phyloP scores from a whole-genome alignment of 148 eudicot species.

The Fallopia convolvulus region DNA sequence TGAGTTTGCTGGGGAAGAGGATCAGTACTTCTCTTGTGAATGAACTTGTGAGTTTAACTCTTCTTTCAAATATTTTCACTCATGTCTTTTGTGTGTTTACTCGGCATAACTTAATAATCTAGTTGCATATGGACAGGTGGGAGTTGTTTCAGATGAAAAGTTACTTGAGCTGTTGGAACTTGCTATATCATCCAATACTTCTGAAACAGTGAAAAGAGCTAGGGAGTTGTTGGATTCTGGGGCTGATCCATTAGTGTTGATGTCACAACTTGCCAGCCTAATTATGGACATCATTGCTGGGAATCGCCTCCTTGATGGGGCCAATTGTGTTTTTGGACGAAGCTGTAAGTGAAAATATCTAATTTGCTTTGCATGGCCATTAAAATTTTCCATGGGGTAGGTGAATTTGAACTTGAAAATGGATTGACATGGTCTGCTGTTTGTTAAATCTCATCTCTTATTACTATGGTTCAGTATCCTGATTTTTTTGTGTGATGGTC shows the following conservation, averaged over 20 bases:
- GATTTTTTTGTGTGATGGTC: background rate
- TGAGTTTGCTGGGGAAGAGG: constrained; percentile 83
- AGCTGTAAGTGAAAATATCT: constrained; percentile 46
- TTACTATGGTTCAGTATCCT: background rate
- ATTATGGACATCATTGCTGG: constrained; percentile 96
- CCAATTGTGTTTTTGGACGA: constrained; percentile 45
- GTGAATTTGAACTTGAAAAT: background rate
- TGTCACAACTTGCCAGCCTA: constrained; percentile 84
- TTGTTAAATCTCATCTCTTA: background rate
- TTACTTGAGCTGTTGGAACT: constrained; percentile 78
- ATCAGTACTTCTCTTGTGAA: constrained; percentile 83
- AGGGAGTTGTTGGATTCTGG: constrained; percentile 94
- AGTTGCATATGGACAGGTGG: constrained; percentile 41
- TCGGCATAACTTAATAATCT: background rate
- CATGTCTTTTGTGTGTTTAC: background rate
- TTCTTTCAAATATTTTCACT: constrained; percentile 6
- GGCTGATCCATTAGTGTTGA: constrained; percentile 74
- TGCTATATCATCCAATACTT: constrained; percentile 89
- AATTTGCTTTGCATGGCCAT: background rate
- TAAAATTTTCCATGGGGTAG: background rate
- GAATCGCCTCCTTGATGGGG: constrained; percentile 47
- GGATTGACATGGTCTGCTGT: background rate
- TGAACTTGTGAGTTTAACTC: constrained; percentile 84
- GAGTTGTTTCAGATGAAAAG: constrained; percentile 87
- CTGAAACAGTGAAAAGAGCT: constrained; percentile 86